Conservation (phyloP, 352 stramenopile genomes). For the Globisporangium abappressorium region DNA sequence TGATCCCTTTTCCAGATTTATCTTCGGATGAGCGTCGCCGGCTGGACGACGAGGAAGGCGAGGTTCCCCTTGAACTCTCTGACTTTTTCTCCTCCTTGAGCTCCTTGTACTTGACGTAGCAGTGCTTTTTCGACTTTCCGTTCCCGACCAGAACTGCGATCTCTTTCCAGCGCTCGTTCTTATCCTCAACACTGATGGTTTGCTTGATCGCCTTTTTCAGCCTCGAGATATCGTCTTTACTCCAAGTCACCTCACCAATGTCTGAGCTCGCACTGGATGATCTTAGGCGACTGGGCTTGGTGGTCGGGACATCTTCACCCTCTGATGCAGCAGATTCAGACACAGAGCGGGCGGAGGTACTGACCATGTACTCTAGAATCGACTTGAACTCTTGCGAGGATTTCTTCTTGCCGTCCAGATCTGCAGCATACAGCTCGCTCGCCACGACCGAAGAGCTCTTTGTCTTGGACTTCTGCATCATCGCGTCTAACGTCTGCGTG, state of each 20-base stretch:
- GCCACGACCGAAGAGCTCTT: slow-evolving; percentile 24
- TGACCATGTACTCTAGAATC: slow-evolving; percentile 54
- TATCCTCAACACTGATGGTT: slow-evolving; percentile 54
- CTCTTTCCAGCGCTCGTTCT: slow-evolving; percentile 71
- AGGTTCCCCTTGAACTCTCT: slow-evolving; percentile 18
- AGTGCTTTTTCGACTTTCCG: slow-evolving; percentile 73
- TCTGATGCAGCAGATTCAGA: neutral
- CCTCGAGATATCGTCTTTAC: slow-evolving; percentile 45
- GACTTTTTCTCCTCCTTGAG: slow-evolving; percentile 58
- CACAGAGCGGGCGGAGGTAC: neutral
- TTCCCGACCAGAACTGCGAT: slow-evolving; percentile 59
- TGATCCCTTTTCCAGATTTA: slow-evolving; percentile 7
- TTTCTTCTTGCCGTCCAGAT: slow-evolving; percentile 53
- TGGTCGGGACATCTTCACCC: neutral
- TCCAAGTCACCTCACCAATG: slow-evolving; percentile 30
- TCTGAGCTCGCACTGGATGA: slow-evolving; percentile 24
- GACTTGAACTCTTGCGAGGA: slow-evolving; percentile 13
- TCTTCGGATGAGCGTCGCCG: slow-evolving; percentile 16
- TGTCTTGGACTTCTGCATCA: slow-evolving; percentile 35
- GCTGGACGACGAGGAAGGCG: slow-evolving; percentile 18
- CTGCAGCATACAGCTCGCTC: slow-evolving; percentile 51
- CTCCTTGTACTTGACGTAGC: slow-evolving; percentile 85
- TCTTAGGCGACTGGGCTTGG: slow-evolving; percentile 11
- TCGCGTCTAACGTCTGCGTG: slow-evolving; percentile 46
- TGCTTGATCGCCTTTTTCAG: slow-evolving; percentile 79